Evolutionary conservation across 148 eudicot species (phyloP), one percentile per base, ranked within the genome.

Genomic region (Selenicereus undatus): DNA sequence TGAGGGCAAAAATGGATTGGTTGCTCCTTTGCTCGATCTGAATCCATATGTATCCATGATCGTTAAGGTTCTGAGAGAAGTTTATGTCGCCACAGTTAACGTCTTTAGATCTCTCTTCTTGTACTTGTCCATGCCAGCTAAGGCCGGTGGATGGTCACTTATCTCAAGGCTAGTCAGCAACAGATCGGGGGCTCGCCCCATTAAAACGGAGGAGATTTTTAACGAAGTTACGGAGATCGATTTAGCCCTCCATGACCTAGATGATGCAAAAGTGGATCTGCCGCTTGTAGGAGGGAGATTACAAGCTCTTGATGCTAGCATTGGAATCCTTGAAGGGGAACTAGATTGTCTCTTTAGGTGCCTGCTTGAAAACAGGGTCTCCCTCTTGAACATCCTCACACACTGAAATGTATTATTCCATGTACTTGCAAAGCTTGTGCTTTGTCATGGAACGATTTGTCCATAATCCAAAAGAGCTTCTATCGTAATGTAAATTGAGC

Each of bases 311-410:
- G 87, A 83, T 66, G 42, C 75, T 26, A 68, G 81, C 54, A 72
- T 84, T 48, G 73, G 42, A 8, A 64, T 83, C 32, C 52, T 87
- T 9, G 91, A 89, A 35, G 74, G 45, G 42, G 85, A 83, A 71
- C 51, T 88, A n/a, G 87, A 88, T 29, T 58, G 68, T 20, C 65
- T 86, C 39, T 86, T 77, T 80, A 87, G 85, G 82, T 68, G 84
- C n/a, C 76, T 87, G 58, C 75, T 87, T 1, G 83, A 80, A 45
- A 79, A 80, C 80, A 82, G 91, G 78, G 91, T 89, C 4, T 78
- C 86, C 9, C 78, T 87, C 17, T 88, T 89, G 60, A 89, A 89
- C 79, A 77, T 87, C 42, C 83, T 89, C 8, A 81, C 87, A 43
- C 42, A 43, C 18, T 85, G 73, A 80, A 54, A 30, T 73, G 58